Evolutionary conservation across 2,329 filamentous ascomycete genomes (phyloP), one percentile per base, ranked within the genome.

Genomic region (Pseudogymnoascus sp.): DNA sequence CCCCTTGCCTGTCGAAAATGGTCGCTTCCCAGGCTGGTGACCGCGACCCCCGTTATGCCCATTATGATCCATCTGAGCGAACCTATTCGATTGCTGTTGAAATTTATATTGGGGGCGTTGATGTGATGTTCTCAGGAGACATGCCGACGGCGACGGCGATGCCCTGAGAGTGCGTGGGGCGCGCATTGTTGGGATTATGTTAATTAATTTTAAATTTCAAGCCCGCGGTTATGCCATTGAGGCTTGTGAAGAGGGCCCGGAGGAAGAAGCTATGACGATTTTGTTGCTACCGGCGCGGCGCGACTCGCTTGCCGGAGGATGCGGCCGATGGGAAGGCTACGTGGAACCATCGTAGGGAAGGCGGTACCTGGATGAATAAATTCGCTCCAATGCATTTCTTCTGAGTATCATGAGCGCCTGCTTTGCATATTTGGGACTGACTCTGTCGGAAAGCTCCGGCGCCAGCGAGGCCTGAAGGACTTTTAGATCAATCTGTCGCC

Each of bases 1-100:
- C 68, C n/a, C 69, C 60, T 13, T 57, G 61, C 48, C 28, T 66
- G 60, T 45, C 65, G 64, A 59, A 58, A 64, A 59, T 61, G 65
- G 12, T 61, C 59, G 52, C 61, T 67, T 8, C 62, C 48, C 30
- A 35, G 30, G 30, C 21, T 34, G 30, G 3, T 57, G 28, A 7
- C 55, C 55, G 30, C 30, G 30, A 57, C 18, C 18, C 7, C 55
- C 55, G 9, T 37, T 35, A 21, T 38, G 19, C 19, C 34, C 34
- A 18, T 26, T 34, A 57, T 34, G 34, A 38, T 38, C 34, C 55
- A 57, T 57, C 3, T 57, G 55, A 7, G 19, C 55, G 28, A 57
- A 57, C 30, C 55, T 38, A 19, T 23, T 37, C 55, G 18, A 38
- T 34, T 35, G 55, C 13, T 57, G 34, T 18, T 38, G 55, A 8